Base-by-base conservation (phyloP, 345 rosid species). In the Melaleuca alternifolia region DNA sequence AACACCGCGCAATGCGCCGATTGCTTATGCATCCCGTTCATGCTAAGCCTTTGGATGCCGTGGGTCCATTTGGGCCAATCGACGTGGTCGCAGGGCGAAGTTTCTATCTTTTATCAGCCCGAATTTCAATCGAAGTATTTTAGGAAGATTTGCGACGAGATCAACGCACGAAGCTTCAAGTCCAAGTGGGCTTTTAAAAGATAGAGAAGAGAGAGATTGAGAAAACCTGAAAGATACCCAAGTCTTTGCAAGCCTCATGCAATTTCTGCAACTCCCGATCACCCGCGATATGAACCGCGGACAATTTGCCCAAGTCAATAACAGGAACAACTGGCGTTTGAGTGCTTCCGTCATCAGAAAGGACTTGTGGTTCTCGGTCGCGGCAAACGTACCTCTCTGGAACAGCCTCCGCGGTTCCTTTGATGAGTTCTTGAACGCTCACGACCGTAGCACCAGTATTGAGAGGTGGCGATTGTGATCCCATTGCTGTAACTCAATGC, bases 391-490 rank as follows among this genome's bases (percentile, higher is more conserved):
- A 85, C 11, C 85, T 84, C 56, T 84, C 83, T 51, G 91, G 91
- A 51, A 89, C 23, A 24, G 83, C 28, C 13, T 6, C 5, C 46
- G 85, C 12, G 23, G 88, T 77, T 41, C 61, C 50, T 62, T 83
- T 89, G 44, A 82, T 83, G 56, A 89, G 59, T 86, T 89, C 91
- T 51, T 89, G 89, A 52, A 89, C 91, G 33, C 83, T 71, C 41
- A 86, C 86, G 16, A 87, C 71, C 11, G 76, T 24, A 51, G 71
- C 52, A 26, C 37, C 9, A 30, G 44, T 24, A 11, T 86, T 54
- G 8, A 88, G 83, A 61, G 75, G 75, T 28, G 75, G 75, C 28
- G 28, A 6, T 28, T 61, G 75, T 0, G 75, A 61, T 61, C 13
- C 75, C 75, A 61, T 61, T 0, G 75, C 75, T 61, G 41, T 14